Base-by-base conservation (phyloP, 352 stramenopile genomes). In the Poterioochromonas sp. region DNA sequence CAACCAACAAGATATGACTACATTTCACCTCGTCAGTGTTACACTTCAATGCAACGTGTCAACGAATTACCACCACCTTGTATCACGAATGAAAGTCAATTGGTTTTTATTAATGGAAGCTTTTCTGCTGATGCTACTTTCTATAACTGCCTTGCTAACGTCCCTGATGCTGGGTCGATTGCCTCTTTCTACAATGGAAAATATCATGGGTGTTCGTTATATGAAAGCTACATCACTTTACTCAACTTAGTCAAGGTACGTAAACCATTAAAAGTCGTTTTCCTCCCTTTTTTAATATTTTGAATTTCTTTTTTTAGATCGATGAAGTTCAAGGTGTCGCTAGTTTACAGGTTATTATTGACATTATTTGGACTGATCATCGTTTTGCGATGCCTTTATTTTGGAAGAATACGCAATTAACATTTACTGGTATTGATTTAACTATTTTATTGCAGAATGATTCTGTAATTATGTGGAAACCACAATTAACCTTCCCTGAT, bases 311-410 rank as follows among this genome's bases (percentile, higher is more conserved):
- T 53, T 20, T 53, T 20, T 20, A 53, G 44, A 53, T 53, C 44
- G 44, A 53, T 53, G 44, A 53, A 53, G 44, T 53, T 53, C 44
- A 20, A 20, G 44, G 44, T 20, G 20, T 20, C 8, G 44, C 44
- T 20, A 53, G 8, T 53, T 20, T 53, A 53, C 8, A 8, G 20
- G 8, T 53, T 20, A 53, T 8, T 53, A 53, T 53, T 53, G 44
- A 20, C 20, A 20, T 8, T 20, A 20, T 20, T 20, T 53, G 44
- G 44, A 53, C 20, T 53, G 44, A 53, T 20, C 8, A 53, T 20
- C 44, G 44, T 20, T 53, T 53, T 53, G 44, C 53, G 12, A n/a
- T 64, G 53, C 53, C 53, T 35, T 64, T 64, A 3, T 64, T 64
- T 26, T n/a, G 53, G 18, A 35, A 64, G 8, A 64, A 35, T 64